These are phyloP conservation scores for Pestalotiopsis sp. DNA, from an alignment of 2,329 filamentous ascomycete genomes.

Conservation along the genomic window DNA sequence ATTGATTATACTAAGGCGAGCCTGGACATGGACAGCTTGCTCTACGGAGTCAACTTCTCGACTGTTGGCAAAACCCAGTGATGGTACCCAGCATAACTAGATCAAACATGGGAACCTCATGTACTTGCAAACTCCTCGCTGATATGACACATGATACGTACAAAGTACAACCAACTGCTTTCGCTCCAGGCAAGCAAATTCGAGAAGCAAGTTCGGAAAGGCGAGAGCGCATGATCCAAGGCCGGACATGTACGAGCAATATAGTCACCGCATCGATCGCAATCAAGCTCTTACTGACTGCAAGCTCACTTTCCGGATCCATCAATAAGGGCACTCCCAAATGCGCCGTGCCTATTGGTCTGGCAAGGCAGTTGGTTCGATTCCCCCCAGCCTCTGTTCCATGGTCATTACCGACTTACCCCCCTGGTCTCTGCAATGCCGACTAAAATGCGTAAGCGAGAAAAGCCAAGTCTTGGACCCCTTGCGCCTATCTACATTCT, in stretches of 20 bases:
- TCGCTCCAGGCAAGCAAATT: too few species aligned
- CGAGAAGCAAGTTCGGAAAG: not conserved
- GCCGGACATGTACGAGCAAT: not conserved
- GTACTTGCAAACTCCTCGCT: not conserved
- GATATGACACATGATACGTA: too few species aligned
- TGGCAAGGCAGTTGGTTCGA: not conserved
- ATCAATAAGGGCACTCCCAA: not conserved
- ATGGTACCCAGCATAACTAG: too few species aligned
- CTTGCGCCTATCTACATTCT: constrained; percentile 3
- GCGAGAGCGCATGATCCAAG: not conserved
- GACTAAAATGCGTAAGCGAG: constrained; percentile 6
- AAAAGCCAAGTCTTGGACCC: constrained; percentile 9
- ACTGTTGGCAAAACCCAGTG: too few species aligned
- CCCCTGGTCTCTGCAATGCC: not conserved
- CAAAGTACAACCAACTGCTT: too few species aligned
- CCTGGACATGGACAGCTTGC: too few species aligned
- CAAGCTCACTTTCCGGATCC: constrained; percentile 4
- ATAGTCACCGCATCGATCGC: not conserved
- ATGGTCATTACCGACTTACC: not conserved
- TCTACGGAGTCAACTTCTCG: too few species aligned
- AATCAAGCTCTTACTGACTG: not conserved
- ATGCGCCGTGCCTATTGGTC: not conserved
- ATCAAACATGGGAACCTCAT: not conserved
- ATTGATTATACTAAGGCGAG: too few species aligned
- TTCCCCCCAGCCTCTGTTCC: not conserved